Conservation (phyloP, 192 early-diverging fungal genomes). For the Coemansia sp. region DNA sequence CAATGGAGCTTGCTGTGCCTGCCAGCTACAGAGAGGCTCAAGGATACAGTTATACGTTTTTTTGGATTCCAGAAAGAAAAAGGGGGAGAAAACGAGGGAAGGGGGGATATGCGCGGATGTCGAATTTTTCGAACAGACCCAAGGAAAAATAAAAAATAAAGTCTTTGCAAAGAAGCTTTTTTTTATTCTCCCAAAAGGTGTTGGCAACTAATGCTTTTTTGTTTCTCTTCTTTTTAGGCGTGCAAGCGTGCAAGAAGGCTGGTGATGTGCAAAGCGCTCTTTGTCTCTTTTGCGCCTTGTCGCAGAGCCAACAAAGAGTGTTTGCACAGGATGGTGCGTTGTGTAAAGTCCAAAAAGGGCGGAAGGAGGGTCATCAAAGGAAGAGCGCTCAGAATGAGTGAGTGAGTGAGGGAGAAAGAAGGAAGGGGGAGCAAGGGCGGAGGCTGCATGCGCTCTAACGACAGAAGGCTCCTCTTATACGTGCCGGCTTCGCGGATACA, state of each 20-base stretch:
- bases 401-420: background rate
- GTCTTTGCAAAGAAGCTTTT: too few relatives aligned
- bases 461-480: constrained; percentile 6
- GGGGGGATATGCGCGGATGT: too few relatives aligned
- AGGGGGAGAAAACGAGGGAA: background rate
- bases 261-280: background rate
- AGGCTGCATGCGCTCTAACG: background rate
- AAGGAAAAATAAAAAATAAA: too few relatives aligned
- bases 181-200: too few relatives aligned
- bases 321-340: background rate
- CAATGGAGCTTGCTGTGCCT: background rate
- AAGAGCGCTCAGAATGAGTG: background rate
- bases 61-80: background rate
- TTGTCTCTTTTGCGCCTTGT: background rate
- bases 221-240: too few relatives aligned
- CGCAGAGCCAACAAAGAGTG: background rate
- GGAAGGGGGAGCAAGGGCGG: background rate
- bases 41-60: background rate
- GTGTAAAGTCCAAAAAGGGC: background rate
- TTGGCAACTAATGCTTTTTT: too few relatives aligned
- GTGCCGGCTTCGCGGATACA: background rate
- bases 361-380: background rate
- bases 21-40: background rate
- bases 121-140: too few relatives aligned
- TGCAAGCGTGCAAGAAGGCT: background rate